Conservation (phyloP, 805 yeast species). For the Lipomyces sp. region DNA sequence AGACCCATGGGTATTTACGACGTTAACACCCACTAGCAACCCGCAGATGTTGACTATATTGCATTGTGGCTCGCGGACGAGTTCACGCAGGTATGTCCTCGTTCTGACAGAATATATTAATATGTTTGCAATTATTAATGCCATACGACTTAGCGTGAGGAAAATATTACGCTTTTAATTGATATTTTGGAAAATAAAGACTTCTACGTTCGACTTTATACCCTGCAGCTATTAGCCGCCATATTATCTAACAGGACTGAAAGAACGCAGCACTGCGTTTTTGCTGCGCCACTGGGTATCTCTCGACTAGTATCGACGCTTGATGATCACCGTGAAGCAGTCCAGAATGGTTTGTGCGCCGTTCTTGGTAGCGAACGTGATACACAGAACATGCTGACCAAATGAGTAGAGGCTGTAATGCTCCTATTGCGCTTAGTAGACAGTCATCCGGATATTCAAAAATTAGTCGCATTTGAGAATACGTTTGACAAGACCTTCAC, state of each 20-base stretch:
- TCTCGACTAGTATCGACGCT: constrained; percentile 69
- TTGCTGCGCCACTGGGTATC: constrained; percentile 76
- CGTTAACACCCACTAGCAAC: constrained; percentile 37
- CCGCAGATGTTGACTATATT: constrained; percentile 70
- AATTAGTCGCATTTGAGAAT: constrained; percentile 91
- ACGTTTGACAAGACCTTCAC: constrained; percentile 80
- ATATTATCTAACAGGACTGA: constrained; percentile 74
- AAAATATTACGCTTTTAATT: constrained; percentile 54
- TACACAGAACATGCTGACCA: background rate
- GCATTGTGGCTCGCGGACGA: constrained; percentile 96
- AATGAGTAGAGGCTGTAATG: constrained; percentile 56
- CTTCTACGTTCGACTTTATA: constrained; percentile 78
- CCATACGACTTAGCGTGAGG: constrained; percentile 42
- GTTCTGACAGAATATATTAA: background rate
- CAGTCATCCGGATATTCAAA: constrained; percentile 84
- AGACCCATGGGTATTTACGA: background rate
- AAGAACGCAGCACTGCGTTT: constrained; percentile 72
- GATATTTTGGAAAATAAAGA: constrained; percentile 60
- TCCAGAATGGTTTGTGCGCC: constrained; percentile 63
- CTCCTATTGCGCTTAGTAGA: constrained; percentile 82
- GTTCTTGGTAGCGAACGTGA: background rate
- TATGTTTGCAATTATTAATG: constrained; percentile 21
- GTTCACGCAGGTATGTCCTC: constrained; percentile 60
- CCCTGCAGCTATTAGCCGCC: constrained; percentile 84
- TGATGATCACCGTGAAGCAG: constrained; percentile 75